Evolutionary conservation across 1,284 basidiomycete species (phyloP), one percentile per base, ranked within the genome.

Genomic region (Pterulicium gracile): DNA sequence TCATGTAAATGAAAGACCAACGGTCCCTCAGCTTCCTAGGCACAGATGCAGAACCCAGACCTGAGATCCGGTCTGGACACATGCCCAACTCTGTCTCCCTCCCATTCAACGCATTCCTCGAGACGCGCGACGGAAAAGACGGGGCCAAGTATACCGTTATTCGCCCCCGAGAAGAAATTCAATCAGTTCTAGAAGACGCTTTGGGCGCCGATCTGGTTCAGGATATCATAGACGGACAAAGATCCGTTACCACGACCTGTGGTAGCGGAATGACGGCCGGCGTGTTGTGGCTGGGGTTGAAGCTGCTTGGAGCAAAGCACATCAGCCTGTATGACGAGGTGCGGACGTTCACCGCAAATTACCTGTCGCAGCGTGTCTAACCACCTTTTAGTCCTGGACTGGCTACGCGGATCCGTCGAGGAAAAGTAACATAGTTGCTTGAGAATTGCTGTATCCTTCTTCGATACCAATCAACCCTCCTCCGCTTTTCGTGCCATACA

Each of bases 211-310:
- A 77, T 44, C 63, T 70, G 47, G 73, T 77, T 45, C 61, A 73
- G 27, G 59, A 67, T 39, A 68, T 92, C 14, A 62, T 84, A 43
- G 61, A 67, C 2, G 85, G 85, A 7, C 63, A 77, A 49, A 66
- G 72, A 46, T 60, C 65, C 17, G 75, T 91, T 32, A 73, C 83
- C 10, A 77, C 86, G 21, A 83, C 73, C 49, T 95, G 91, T 65
- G 92, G 91, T 42, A 91, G 87, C 55, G 96, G 96, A 14, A 98
- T 99, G 96, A 97, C 94, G 12, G 96, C 96, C 2, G 89, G 80
- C 3, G 70, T 96, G 3, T 72, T 97, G 10, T 97, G 94, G 92
- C 69, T 96, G 47, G 93, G 88, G 21, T 61, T 94, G 50, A 77
- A 81, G 61, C 58, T 83, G 22, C 59, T 90, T 36, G 81, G 78